phyloP scores from a whole-genome alignment of 2,329 filamentous ascomycete genomes.

The Paecilomyces variotii region DNA sequence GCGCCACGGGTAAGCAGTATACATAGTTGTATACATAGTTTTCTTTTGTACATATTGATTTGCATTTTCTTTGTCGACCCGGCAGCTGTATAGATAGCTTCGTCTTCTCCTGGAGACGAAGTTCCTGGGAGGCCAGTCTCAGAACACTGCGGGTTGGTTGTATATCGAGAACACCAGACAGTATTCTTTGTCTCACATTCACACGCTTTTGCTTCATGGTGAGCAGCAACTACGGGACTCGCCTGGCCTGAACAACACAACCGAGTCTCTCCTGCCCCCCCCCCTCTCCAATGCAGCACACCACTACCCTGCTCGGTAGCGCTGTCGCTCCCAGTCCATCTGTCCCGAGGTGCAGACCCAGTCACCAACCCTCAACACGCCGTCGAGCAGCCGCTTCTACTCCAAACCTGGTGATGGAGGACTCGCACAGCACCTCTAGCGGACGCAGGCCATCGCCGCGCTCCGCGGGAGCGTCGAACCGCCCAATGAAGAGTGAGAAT shows the following conservation, averaged over 20 bases:
- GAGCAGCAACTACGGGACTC: neutral
- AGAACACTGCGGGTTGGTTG: neutral
- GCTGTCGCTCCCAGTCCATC: constrained; percentile 26
- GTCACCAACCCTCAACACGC: neutral
- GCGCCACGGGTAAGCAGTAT: neutral
- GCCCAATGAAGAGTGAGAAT: constrained; percentile 22
- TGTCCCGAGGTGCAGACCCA: constrained; percentile 25
- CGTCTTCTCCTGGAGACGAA: neutral
- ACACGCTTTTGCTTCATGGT: neutral
- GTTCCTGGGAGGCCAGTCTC: neutral
- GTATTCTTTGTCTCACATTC: neutral
- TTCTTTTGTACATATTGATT: neutral
- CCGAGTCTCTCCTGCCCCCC: neutral
- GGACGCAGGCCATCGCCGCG: constrained; percentile 11
- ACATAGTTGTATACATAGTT: neutral
- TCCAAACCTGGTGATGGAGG: neutral
- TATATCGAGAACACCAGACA: neutral
- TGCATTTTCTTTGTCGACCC: neutral
- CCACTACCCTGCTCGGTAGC: constrained; percentile 15
- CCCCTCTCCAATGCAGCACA: neutral
- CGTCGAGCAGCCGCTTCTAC: neutral
- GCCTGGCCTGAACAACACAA: neutral
- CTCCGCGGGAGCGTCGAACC: constrained; percentile 23
- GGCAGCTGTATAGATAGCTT: neutral
- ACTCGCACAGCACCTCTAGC: neutral